Evolutionary conservation across 2,329 filamentous ascomycete species (phyloP), one percentile per base, ranked within the genome.

Genomic region (Bisporella sp.): DNA sequence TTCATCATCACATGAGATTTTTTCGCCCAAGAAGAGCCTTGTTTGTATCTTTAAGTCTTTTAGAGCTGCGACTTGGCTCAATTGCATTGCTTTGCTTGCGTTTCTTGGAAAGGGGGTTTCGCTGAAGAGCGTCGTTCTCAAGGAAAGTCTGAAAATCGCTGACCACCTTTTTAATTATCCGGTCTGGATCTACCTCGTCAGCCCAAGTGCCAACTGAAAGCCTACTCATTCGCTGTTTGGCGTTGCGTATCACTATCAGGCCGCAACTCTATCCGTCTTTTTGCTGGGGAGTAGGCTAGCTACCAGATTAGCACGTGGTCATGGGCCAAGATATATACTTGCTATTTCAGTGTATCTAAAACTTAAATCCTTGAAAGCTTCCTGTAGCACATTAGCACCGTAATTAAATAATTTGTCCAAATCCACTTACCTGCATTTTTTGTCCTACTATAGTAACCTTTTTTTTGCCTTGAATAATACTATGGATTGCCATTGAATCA

Each of bases 281-380:
- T 46, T 64, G 49, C 48, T 56, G 13, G 21, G 47, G 47, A 45
- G 32, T 49, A 53, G 45, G 41, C 46, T 53, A 12, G 42, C 46
- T 54, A 47, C 49, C 31, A 45, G 39, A 44, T 55, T 53, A 57
- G 50, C 41, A 51, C 13, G 42, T 37, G 31, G 12, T 37, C 46
- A 45, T 56, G 48, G 54, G n/a, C 58, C 51, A 54, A 42, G 48
- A 57, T 44, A 48, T 52, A n/a, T 50, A 61, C 55, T 57, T 58
- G 62, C 54, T 13, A 47, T 50, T 51, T 62, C 48, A 41, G 43
- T 53, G 43, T 61, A 64, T 46, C 37, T 30, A 41, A 59, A 64
- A 53, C 46, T 48, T 48, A 62, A 56, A 51, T 54, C 11, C 40
- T 53, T 49, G 44, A 62, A 62, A 54, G 62, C 53, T 35, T 56